Conservation (phyloP, 305 asterid genomes). For the Ajuga reptans region DNA sequence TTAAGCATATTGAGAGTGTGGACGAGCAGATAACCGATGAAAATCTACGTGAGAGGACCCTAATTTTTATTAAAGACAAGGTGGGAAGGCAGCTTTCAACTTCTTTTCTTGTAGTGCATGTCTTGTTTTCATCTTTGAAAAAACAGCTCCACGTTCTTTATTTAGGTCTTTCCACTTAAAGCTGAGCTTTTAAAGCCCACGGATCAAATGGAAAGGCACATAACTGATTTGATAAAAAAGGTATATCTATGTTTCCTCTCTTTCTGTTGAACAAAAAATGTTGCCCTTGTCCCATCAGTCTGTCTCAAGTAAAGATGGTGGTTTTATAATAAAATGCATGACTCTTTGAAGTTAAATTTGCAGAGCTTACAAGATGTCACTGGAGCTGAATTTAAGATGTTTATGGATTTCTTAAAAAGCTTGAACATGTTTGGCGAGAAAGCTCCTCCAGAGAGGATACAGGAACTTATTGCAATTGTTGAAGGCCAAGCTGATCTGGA, state of each 20-base stretch:
- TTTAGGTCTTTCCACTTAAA: slow-evolving; percentile 83
- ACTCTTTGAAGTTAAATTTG: slow-evolving; percentile 25
- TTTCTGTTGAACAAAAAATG: too few species aligned
- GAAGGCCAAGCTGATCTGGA: slow-evolving; percentile 96
- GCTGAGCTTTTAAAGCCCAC: slow-evolving; percentile 78
- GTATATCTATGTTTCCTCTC: slow-evolving; percentile 26
- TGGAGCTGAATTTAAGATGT: slow-evolving; percentile 91
- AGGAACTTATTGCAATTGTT: slow-evolving; percentile 77
- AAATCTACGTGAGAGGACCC: slow-evolving; percentile 84
- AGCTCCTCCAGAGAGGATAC: slow-evolving; percentile 69
- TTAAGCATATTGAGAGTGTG: slow-evolving; percentile 85
- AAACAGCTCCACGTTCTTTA: slow-evolving; percentile 14
- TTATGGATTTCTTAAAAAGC: slow-evolving; percentile 77
- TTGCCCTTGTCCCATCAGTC: slow-evolving; percentile 14
- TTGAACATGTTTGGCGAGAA: slow-evolving; percentile 75
- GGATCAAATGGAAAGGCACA: slow-evolving; percentile 91
- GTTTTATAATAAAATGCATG: slow-evolving; percentile 16
- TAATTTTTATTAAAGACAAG: slow-evolving; percentile 77
- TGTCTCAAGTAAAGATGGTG: slow-evolving; percentile 7
- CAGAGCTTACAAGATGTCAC: slow-evolving; percentile 97
- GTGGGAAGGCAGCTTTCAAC: slow-evolving; percentile 31
- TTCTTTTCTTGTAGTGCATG: slow-evolving; percentile 14
- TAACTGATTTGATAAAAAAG: slow-evolving; percentile 77
- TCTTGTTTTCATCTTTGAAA: slow-evolving; percentile 8
- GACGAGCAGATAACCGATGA: slow-evolving; percentile 89